phyloP scores from a whole-genome alignment of 2,329 filamentous ascomycete species.

The Didymosphaeria variabile region DNA sequence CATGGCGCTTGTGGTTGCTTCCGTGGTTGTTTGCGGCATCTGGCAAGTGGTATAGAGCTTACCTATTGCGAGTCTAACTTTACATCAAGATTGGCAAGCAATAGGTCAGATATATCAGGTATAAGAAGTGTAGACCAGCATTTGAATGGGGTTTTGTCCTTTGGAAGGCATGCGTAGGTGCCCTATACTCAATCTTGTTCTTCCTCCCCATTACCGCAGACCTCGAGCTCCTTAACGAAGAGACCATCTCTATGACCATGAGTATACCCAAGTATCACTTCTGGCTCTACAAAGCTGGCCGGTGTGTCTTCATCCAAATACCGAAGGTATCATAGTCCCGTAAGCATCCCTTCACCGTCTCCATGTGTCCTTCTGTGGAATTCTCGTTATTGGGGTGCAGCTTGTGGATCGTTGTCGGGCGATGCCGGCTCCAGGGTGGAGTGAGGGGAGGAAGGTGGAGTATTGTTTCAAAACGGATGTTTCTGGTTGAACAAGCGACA shows the following conservation, averaged over 20 bases:
- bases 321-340: conserved; percentile 63
- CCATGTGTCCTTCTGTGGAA: conserved; percentile 67
- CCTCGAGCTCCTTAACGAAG: conserved; percentile 60
- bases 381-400: conserved; percentile 64
- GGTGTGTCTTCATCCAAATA: conserved; percentile 66
- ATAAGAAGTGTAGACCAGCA: conserved; percentile 56
- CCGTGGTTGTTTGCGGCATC: conserved; percentile 62
- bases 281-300: conserved; percentile 65
- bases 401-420: conserved; percentile 63
- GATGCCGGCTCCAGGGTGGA: conserved; percentile 60
- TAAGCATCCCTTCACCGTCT: conserved; percentile 69
- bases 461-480: conserved; percentile 69
- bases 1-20: conserved; percentile 56
- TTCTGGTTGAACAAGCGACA: conserved; percentile 56
- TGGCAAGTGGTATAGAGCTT: conserved; percentile 58
- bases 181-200: conserved; percentile 66
- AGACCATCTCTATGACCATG: conserved; percentile 62
- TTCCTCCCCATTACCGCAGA: conserved; percentile 62
- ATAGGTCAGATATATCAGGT: conserved; percentile 59
- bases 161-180: conserved; percentile 64
- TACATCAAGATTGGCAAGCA: not conserved
- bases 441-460: conserved; percentile 62
- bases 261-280: conserved; percentile 59
- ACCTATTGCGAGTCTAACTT: not conserved
- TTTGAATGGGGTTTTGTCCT: conserved; percentile 67